Base-by-base conservation (phyloP, 306 rosid genomes). In the Trifolium subterraneum region DNA sequence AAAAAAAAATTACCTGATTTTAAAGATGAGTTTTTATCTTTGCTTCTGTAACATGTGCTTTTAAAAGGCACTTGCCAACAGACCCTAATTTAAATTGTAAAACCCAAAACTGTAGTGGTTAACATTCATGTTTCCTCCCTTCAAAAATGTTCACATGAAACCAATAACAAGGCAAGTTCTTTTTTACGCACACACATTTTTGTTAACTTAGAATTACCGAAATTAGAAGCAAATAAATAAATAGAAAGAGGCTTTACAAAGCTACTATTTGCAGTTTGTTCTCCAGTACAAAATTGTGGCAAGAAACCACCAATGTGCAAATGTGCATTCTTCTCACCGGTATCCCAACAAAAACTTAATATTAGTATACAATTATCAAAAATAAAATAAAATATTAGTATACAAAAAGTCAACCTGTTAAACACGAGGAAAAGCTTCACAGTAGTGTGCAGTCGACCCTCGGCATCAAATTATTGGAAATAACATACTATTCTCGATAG, bases 401-500 rank as follows among this genome's bases (percentile, higher is more conserved):
- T 38, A 63, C 11, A 70, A 67, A 75, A 13, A 12, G 12, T 58
- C 13, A 70, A 41, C 44, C 71, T 5, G 45, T 59, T 48, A 58
- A 44, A 23, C 14, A 31, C 51, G 10, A 55, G 13, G 29, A 73
- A 58, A 58, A 58, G 58, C 77, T 62, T 56, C 52, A 54, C 59
- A 67, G 27, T 41, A 42, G 5, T 29, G 33, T 29, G 33, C 10
- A 35, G 29, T 9, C 47, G 18, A 74, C 81, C 70, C 64, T 61
- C 7, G 23, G 52, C 68, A 51, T 18, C 15, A 27, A 75, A 51
- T 51, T 51, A 66, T 15, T 27, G 74, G 58, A 66, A 79, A 68
- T 54, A 18, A 69, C 81, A 72, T 74, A 71, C 70, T 81, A 35
- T 62, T 64, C 75, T 80, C 75, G 83, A 83, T 87, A 94, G n/a